Evolutionary conservation across 257 asterid genomes (phyloP), one percentile per base, ranked within the genome.

Genomic region (Hygrophila difformis): DNA sequence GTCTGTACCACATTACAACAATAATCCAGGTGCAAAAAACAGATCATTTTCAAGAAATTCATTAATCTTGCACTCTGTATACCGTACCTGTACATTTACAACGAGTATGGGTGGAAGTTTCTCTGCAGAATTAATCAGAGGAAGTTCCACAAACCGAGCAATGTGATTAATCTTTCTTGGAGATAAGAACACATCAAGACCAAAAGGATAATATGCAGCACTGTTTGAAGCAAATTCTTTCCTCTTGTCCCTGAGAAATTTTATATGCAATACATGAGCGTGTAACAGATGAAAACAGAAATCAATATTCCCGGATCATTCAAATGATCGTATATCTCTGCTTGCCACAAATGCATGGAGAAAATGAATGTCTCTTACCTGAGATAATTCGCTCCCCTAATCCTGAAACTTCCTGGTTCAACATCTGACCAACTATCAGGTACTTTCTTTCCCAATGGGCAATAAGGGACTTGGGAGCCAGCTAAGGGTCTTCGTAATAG

Each of bases 131-230:
- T 47, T 63, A 31, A 56, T 34, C 37, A 37, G 51, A 26, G 97
- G 97, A 64, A 91, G 95, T 21, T 80, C 77, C 66, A 91, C 95
- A 51, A 62, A 77, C 51, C 76, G 82, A 59, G 95, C 94, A 70
- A 91, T 64, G 63, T 91, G 99, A 48, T 86, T 45, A 35, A 91
- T 69, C 73, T 91, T 91, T 56, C 66, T 76, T 41, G 72, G 93
- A 45, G 89, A 79, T 33, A 91, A 71, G 60, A 80, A 91, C 38
- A 86, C 95, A 52, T 91, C 97, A 14, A 91, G 82, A 31, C 99
- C 99, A 54, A 83, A 78, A 16, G 99, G 99, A 60, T 78, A 64
- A 74, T 86, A 91, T 19, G 99, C 97, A 18, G 94, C 89, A 53
- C 60, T 46, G 45, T 76, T 80, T 44, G 87, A 63, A 44, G 99